phyloP scores from a whole-genome alignment of 2,329 filamentous ascomycete species.

The Cercospora sp. region DNA sequence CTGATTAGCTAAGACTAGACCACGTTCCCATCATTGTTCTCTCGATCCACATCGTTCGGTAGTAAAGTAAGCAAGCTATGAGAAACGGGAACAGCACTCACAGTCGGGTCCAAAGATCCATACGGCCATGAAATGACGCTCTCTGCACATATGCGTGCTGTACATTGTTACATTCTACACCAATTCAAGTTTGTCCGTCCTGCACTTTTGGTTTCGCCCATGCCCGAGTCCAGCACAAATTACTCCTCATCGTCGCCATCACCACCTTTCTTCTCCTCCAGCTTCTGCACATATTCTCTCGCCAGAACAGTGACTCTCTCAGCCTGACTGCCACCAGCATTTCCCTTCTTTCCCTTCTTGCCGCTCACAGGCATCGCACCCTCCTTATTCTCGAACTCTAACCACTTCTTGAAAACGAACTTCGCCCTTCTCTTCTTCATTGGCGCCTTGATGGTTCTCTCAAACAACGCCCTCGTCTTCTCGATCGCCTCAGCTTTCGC shows the following conservation, averaged over 20 bases:
- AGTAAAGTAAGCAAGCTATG: background rate
- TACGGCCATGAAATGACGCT: background rate
- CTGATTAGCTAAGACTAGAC: background rate
- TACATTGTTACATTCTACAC: background rate
- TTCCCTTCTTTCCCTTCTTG: conserved; percentile 49
- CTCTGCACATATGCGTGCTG: background rate
- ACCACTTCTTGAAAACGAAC: conserved; percentile 90
- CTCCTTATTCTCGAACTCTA: conserved; percentile 74
- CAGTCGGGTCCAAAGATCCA: too few species aligned
- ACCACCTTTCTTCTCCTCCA: conserved; percentile 36
- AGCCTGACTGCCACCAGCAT: conserved; percentile 45
- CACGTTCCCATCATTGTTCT: background rate
- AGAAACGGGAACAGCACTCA: background rate
- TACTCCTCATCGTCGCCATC: conserved; percentile 32
- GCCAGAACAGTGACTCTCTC: conserved; percentile 72
- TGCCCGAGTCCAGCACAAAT: background rate
- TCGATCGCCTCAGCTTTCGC: conserved; percentile 61
- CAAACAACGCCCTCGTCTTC: conserved; percentile 64
- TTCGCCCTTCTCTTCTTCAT: conserved; percentile 81
- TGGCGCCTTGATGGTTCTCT: conserved; percentile 65
- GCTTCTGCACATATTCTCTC: conserved; percentile 65
- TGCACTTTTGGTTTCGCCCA: background rate
- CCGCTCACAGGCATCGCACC: conserved; percentile 53
- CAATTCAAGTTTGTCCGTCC: background rate
- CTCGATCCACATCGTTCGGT: too few species aligned